Conservation (phyloP, 495 filamentous ascomycete genomes). For the Xylaria castorea region DNA sequence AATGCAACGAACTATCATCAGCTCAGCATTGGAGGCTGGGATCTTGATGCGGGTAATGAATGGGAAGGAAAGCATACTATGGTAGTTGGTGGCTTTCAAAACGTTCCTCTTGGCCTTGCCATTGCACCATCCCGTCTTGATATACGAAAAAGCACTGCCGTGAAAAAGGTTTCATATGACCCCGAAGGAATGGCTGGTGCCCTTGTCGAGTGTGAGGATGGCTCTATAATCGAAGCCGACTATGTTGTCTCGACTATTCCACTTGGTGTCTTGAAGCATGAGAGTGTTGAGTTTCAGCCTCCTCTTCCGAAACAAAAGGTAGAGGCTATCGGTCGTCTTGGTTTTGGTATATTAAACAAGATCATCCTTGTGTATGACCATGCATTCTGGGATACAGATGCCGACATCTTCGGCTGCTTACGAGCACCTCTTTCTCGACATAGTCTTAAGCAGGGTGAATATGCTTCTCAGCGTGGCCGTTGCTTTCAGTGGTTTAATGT, state of each 20-base stretch:
- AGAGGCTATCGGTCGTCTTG: conserved; percentile 82
- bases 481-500: conserved; percentile 99
- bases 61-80: conserved; percentile 94
- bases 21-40: conserved; percentile 91
- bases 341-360: conserved; percentile 95
- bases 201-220: conserved; percentile 78
- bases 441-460: conserved; percentile 60
- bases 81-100: conserved; percentile 91
- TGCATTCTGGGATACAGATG: conserved; percentile 90
- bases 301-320: conserved; percentile 84
- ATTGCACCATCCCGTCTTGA: conserved; percentile 79
- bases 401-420: conserved; percentile 93
- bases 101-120: conserved; percentile 82
- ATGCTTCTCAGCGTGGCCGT: conserved; percentile 67
- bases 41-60: conserved; percentile 96
- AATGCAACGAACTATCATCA: conserved; percentile 87
- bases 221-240: conserved; percentile 79
- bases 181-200: conserved; percentile 46
- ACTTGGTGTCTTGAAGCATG: conserved; percentile 85
- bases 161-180: conserved; percentile 39
- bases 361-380: conserved; percentile 88
- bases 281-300: conserved; percentile 77
- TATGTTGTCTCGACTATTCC: conserved; percentile 87
- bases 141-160: conserved; percentile 68
- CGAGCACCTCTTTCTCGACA: conserved; percentile 66